Evolutionary conservation across 139 green algal species (phyloP), one percentile per base, ranked within the genome.

Genomic region (Chlamydomonas eustigma): DNA sequence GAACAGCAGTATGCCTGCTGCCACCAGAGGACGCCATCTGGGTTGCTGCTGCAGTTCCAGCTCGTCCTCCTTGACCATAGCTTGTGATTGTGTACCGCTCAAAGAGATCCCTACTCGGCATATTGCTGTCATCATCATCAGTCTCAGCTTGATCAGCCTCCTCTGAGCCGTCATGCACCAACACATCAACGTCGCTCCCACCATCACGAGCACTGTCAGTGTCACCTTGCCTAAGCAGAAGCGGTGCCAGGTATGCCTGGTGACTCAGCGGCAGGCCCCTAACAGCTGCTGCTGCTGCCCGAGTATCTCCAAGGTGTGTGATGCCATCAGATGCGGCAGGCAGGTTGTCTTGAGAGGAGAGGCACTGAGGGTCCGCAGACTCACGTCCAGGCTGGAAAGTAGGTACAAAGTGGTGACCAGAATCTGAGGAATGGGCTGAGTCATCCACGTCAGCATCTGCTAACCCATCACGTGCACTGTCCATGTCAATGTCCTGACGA

Each of bases 21-120:
- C n/a, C n/a, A n/a, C n/a, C n/a, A n/a, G n/a, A n/a, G n/a, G n/a
- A n/a, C n/a, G n/a, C n/a, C n/a, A n/a, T n/a, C n/a, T n/a, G n/a
- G 44, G 44, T 18, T 58, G 12, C 44, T 58, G 44, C 52, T 33
- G 52, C 34, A 25, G 52, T 31, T 33, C 12, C 52, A 6, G 52
- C 34, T 8, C 12, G 4, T 28, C n/a, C 52, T 33, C 52, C 52
- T 28, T 22, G 12, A 6, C 52, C 52, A 28, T 68, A 68, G 8
- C 70, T 77, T 2, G 73, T 81, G n/a, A 86, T 68, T 22, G 51
- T 67, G 70, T 86, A 86, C 1, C 81, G 81, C 51, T 79, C 81
- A 73, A 79, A 86, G 50, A 86, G 37, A 30, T 86, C 81, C 5
- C 32, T 25, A n/a, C 51, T 39, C 32, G 6, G 50, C 39, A 28